Evolutionary conservation across 371 early-diverging fungal genomes (phyloP), one percentile per base, ranked within the genome.

Genomic region (Rhizomucor miehei): DNA sequence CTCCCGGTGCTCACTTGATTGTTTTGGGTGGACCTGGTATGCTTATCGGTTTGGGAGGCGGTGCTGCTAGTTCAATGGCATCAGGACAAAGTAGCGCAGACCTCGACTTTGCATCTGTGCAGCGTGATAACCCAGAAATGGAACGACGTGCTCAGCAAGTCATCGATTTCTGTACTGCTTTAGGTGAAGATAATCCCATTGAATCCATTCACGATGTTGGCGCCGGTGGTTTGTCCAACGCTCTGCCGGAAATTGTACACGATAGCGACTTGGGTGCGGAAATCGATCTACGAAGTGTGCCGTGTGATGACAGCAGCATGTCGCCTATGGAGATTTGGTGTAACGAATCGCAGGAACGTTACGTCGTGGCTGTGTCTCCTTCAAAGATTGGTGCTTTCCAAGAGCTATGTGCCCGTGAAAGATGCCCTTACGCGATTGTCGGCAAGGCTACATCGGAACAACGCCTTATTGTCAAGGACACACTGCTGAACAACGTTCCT

Each of bases 281-380:
- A 12, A 89, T 98, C 59, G 89, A 95, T 69, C 71, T 98, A 23
- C 91, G 97, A 44, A 81, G 86, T 38, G 85, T 98, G 36, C 94
- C 89, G 23, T 84, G 83, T 54, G 95, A 91, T 60, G 98, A 98
- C 60, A 82, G 86, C 16, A 74, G 86, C 57, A 87, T 98, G 89
- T 92, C 93, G 29, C 98, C 98, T 25, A 96, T 98, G 98, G 97
- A 95, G 62, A 93, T 98, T 49, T 98, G 98, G 98, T 98, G 97
- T 77, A 98, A 98, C 52, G 98, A 98, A 73, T 86, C 93, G 39
- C 98, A 98, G 74, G 98, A 98, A 69, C 89, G 98, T 52, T 97
- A 96, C 57, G 98, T 97, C 10, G 72, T 94, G 44, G 97, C 97
- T 5, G 85, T 97, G 4, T 64, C 76, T 38, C 85, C 88, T 1